A percentile compares a stretch with the other conserved stretches of the same genome.
phyloP scores from a whole-genome alignment of 345 rosid species.

The Viola odorata region DNA sequence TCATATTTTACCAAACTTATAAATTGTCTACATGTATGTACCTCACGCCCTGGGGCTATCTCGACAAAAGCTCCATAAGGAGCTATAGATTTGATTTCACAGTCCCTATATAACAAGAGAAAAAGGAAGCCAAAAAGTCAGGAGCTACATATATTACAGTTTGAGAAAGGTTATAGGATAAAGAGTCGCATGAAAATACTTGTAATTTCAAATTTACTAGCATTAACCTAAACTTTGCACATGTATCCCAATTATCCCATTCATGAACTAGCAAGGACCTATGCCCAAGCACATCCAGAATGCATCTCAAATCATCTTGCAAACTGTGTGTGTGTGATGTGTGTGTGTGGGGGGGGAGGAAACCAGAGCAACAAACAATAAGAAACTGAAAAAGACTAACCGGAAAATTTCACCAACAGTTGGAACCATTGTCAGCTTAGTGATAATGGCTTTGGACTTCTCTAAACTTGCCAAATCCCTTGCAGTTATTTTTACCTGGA shows the following conservation, averaged over 20 bases:
- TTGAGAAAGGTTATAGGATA: too few relatives aligned
- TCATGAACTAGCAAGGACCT: too few relatives aligned
- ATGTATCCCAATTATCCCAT: background rate
- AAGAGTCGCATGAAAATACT: too few relatives aligned
- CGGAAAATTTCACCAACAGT: slow-evolving; percentile 76
- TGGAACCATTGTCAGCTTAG: slow-evolving; percentile 81
- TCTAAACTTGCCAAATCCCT: slow-evolving; percentile 75
- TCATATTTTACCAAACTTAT: background rate
- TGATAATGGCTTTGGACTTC: slow-evolving; percentile 72
- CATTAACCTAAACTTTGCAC: background rate
- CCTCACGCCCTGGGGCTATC: slow-evolving; percentile 97
- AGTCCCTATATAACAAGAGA: slow-evolving; percentile 48
- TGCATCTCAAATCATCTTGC: too few relatives aligned
- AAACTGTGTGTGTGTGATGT: too few relatives aligned
- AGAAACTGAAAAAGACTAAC: slow-evolving; percentile 29
- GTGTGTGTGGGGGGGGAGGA: too few relatives aligned
- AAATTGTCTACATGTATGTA: slow-evolving; percentile 18
- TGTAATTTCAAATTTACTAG: background rate
- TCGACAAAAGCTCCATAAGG: slow-evolving; percentile 94
- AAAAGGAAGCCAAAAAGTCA: slow-evolving; percentile 10
- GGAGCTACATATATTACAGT: too few relatives aligned
- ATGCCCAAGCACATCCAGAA: too few relatives aligned
- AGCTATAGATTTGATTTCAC: slow-evolving; percentile 84
- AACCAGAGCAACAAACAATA: background rate
- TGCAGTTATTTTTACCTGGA: slow-evolving; percentile 84